Base-by-base conservation (phyloP, 371 early-diverging fungal genomes). In the Coemansia sp. region DNA sequence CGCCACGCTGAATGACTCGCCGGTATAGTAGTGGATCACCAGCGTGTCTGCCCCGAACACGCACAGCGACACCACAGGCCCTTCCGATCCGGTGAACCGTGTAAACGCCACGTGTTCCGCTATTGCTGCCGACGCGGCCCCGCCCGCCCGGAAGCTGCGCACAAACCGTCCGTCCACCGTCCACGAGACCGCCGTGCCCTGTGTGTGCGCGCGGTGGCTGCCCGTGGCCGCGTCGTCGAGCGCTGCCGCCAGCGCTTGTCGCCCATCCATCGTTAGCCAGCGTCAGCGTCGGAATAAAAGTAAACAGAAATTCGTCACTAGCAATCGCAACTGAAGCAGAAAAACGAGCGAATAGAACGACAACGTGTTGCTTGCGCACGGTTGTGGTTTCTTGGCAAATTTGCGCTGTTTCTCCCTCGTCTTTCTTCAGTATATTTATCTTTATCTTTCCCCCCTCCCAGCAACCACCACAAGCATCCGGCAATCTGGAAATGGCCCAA, bases 1-100 rank as follows among this genome's bases (percentile, higher is more conserved):
- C 38, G 62, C 33, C 10, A 75, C 42, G 2, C 29, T 14, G 29
- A 66, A 71, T 7, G 56, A 47, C 44, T 66, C 75, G 37, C 75
- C 75, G 1, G 70, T 50, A 29, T 62, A 31, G 40, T 51, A 66
- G 59, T 72, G 50, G 5, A 75, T 72, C 33, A 12, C 24, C 8
- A 75, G 55, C 33, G 39, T 55, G 60, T 75, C 75, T 7, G 36
- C 36, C 39, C 54, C 46, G n/a, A 75, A 75, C 7, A 75, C 31
- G 18, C 75, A 75, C 38, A 75, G 72, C 11, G 65, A 53, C 16
- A 42, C 46, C 3, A 46, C 55, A n/a, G 48, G 42, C 24, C 49
- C 42, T 14, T 38, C 38, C 14, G 42, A 42, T 16, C 56, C 65
- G 4, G 31, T 34, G 43, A 72, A 72, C 36, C 61, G 44, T 4